These are phyloP conservation scores for Artemisia annua DNA, from an alignment of 129 eudicot species.

Conservation along the genomic window DNA sequence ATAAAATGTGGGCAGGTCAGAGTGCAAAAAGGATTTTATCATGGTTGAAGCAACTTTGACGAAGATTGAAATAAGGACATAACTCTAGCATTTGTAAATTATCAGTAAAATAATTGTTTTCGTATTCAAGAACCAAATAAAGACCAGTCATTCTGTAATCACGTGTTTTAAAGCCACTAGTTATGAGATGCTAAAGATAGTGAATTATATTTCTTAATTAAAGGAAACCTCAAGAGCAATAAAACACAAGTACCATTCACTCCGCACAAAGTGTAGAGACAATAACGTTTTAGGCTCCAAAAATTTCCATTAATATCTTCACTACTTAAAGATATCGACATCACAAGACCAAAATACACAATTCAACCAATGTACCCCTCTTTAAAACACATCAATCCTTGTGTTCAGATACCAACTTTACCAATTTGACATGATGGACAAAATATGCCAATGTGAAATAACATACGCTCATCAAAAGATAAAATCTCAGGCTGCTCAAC, in stretches of 20 bases:
- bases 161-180: no score
- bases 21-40: no score
- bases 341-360: conserved; percentile 10
- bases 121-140: no score
- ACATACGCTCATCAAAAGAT: conserved; percentile 20
- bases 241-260: not conserved
- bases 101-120: no score
- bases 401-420: conserved; percentile 29
- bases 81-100: no score
- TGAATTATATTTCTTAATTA: no score
- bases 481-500: conserved; percentile 43
- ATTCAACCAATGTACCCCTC: conserved; percentile 15
- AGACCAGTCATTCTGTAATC: no score
- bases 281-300: not conserved
- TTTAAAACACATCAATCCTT: conserved; percentile 16
- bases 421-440: conserved; percentile 37
- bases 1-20: no score
- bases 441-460: conserved; percentile 28
- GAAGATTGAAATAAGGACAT: no score
- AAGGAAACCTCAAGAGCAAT: not conserved
- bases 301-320: conserved; percentile 1
- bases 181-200: no score
- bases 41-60: no score
- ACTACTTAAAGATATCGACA: conserved; percentile 4
- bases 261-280: not conserved